These are phyloP conservation scores for Alternaria ventricosa DNA, from an alignment of 2,329 filamentous ascomycete genomes.

Conservation along the genomic window DNA sequence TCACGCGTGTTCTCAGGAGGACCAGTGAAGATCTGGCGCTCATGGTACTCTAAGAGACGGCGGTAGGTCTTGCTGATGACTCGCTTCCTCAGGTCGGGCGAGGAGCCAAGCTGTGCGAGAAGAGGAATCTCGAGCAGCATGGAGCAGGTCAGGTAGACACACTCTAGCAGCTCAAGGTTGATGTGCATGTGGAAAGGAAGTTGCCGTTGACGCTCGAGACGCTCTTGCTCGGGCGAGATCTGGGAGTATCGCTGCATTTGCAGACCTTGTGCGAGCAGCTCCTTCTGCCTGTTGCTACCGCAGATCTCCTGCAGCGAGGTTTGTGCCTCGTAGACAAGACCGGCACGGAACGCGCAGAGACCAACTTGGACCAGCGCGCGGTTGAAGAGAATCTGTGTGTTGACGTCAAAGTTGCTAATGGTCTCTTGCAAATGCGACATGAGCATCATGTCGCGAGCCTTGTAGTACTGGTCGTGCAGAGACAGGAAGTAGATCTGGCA, in stretches of 20 bases:
- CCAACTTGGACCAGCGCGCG: conserved; percentile 96
- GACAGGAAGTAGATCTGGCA: conserved; percentile 99
- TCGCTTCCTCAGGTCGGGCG: conserved; percentile 95
- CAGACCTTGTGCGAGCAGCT: conserved; percentile 94
- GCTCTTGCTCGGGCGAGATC: conserved; percentile 96
- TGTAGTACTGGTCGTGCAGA: conserved; percentile 97
- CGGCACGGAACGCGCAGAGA: conserved; percentile 96
- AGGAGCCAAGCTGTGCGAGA: conserved; percentile 93
- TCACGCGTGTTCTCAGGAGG: conserved; percentile 98
- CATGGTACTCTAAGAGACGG: conserved; percentile 98
- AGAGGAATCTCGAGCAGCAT: conserved; percentile 99
- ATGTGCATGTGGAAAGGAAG: conserved; percentile 99
- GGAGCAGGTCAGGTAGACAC: conserved; percentile 97
- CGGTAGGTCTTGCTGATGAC: conserved; percentile 99
- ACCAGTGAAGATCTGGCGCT: conserved; percentile 98
- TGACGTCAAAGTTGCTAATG: conserved; percentile 94
- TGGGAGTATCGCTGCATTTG: conserved; percentile 98
- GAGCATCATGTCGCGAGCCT: conserved; percentile 97
- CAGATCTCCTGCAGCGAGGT: conserved; percentile 98
- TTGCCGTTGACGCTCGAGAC: conserved; percentile 94
- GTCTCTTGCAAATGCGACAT: conserved; percentile 99
- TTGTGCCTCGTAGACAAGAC: conserved; percentile 95
- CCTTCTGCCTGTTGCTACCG: conserved; percentile 96
- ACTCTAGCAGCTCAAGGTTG: conserved; percentile 97
- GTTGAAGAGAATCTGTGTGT: conserved; percentile 98